Evolutionary conservation across 306 rosid genomes (phyloP).

Genomic region (Cucumis sativus): Cucumber_9930_V3 NC_026657.2:14381501-14382000

Average conservation of each 20-base stretch:
- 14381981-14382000: conserved; percentile 8
- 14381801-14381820: neutral
- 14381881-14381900: neutral
- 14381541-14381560: conserved; percentile 35
- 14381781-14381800: neutral
- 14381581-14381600: neutral
- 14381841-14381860: neutral
- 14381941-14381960: too few species aligned
- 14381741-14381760: neutral
- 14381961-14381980: neutral
- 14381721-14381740: neutral
- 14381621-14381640: neutral
- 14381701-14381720: neutral
- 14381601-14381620: neutral
- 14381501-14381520: conserved; percentile 9
- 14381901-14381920: neutral
- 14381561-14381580: neutral
- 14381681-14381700: neutral
- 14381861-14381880: neutral
- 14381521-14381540: conserved; percentile 27
- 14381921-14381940: neutral
- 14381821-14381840: neutral
- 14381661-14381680: neutral
- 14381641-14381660: neutral
- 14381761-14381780: neutral